Percentiles rank a stretch among this genome's conserved stretches.
Conservation (phyloP, 768 basidiomycete genomes). For the Suillus hirtellus region DNA sequence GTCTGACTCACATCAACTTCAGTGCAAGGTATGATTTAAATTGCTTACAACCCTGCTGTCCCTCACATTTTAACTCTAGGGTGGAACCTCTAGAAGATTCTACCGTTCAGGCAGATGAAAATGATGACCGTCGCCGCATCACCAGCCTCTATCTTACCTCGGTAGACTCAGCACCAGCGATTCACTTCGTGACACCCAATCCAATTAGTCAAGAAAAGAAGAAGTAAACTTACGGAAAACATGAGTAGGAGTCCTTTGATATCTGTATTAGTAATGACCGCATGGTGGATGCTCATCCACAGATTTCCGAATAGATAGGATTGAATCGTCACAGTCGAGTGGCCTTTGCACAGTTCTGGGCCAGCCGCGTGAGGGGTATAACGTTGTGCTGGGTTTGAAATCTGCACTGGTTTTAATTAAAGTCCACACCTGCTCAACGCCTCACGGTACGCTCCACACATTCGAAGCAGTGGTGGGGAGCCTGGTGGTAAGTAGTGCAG, state of each 20-base stretch:
- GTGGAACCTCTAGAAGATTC: conserved; percentile 24
- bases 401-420: background rate
- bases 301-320: background rate
- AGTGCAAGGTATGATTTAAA: conserved; percentile 38
- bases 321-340: background rate
- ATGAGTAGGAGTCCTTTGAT: background rate
- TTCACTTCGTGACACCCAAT: conserved; percentile 30
- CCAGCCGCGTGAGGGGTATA: background rate
- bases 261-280: background rate
- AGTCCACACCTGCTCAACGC: background rate
- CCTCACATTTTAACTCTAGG: conserved; percentile 16
- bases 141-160: conserved; percentile 38
- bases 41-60: background rate
- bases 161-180: conserved; percentile 32
- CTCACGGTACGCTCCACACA: background rate
- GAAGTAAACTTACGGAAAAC: background rate
- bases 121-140: conserved; percentile 28
- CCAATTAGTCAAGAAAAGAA: conserved; percentile 2
- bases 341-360: background rate
- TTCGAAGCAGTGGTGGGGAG: background rate
- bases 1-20: conserved; percentile 33
- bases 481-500: background rate
- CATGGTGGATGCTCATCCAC: background rate
- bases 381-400: background rate
- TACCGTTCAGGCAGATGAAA: conserved; percentile 18